Percentiles rank a stretch among this genome's conserved stretches.
These are phyloP conservation scores for Monosporascus sp. DNA, from an alignment of 2,329 filamentous ascomycete genomes.

Conservation along the genomic window DNA sequence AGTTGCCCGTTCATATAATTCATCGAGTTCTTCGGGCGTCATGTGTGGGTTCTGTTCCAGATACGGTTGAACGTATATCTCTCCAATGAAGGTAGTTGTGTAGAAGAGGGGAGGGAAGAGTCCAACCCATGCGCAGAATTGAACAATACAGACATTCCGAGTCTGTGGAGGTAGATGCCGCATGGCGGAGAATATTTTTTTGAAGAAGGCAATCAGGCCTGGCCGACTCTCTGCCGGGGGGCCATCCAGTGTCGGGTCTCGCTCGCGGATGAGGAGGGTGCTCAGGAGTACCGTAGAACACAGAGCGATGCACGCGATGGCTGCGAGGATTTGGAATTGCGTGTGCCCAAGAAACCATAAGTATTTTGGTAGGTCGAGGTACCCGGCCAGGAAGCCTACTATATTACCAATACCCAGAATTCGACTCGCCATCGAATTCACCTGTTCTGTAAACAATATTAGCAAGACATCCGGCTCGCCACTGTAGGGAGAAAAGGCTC, in stretches of 20 bases:
- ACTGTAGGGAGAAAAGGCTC: conserved; percentile 4
- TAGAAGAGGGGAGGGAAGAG: conserved; percentile 97
- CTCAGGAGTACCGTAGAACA: conserved; percentile 65
- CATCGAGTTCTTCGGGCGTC: conserved; percentile 68
- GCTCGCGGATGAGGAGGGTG: conserved; percentile 64
- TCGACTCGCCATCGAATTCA: conserved; percentile 90
- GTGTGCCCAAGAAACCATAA: conserved; percentile 78
- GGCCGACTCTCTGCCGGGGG: conserved; percentile 53
- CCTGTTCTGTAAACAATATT: conserved; percentile 51
- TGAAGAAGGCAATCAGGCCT: conserved; percentile 75
- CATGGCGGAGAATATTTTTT: conserved; percentile 69
- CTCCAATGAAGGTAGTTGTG: conserved; percentile 87
- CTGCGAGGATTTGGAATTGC: conserved; percentile 90
- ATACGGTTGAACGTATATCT: conserved; percentile 83
- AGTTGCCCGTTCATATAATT: conserved; percentile 78
- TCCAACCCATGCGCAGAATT: conserved; percentile 86
- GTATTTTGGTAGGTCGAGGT: conserved; percentile 67
- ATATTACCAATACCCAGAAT: conserved; percentile 87
- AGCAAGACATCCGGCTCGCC: not conserved
- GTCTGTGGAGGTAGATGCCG: conserved; percentile 76
- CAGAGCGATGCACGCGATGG: conserved; percentile 73
- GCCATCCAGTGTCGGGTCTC: conserved; percentile 71
- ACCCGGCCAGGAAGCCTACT: conserved; percentile 81
- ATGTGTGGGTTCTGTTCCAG: conserved; percentile 74
- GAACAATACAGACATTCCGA: conserved; percentile 71